phyloP scores from a whole-genome alignment of 2,329 filamentous ascomycete species.

The Talaromyces sp. region DNA sequence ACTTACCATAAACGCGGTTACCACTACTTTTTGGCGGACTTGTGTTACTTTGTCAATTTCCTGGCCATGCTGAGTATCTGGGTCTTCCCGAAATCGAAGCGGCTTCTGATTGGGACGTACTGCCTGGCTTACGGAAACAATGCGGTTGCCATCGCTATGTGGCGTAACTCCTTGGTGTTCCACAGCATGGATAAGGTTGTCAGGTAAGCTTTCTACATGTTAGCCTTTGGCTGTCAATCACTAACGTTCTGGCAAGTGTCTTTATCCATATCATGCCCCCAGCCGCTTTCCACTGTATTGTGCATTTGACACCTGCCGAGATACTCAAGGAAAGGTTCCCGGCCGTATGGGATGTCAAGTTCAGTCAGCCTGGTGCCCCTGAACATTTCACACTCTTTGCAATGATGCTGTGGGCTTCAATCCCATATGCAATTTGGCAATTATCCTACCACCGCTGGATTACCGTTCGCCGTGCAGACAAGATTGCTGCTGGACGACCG shows the following conservation, averaged over 20 bases:
- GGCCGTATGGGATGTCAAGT: constrained; percentile 76
- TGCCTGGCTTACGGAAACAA: constrained; percentile 96
- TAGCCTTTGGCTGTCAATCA: background rate
- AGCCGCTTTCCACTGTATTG: constrained; percentile 83
- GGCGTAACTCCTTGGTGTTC: constrained; percentile 97
- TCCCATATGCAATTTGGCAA: constrained; percentile 93
- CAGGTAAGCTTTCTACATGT: constrained; percentile 46
- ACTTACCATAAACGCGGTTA: constrained; percentile 88
- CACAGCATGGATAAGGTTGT: constrained; percentile 98
- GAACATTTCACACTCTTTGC: constrained; percentile 72
- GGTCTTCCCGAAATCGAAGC: constrained; percentile 84
- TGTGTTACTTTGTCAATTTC: constrained; percentile 97
- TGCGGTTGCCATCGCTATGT: constrained; percentile 96
- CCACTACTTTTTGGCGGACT: constrained; percentile 93
- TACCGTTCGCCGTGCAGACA: constrained; percentile 85
- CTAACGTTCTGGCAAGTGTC: constrained; percentile 48
- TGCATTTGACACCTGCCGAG: constrained; percentile 68
- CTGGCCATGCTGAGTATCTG: constrained; percentile 77
- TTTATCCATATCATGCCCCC: constrained; percentile 99
- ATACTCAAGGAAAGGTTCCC: constrained; percentile 69
- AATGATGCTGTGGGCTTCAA: constrained; percentile 91
- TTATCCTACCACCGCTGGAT: constrained; percentile 90
- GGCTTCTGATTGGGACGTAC: constrained; percentile 85
- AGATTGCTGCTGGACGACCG: constrained; percentile 90
- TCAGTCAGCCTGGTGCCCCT: constrained; percentile 61